Evolutionary conservation across 768 basidiomycete species (phyloP), one percentile per base, ranked within the genome.

Genomic region (Strobilomyces confusus): DNA sequence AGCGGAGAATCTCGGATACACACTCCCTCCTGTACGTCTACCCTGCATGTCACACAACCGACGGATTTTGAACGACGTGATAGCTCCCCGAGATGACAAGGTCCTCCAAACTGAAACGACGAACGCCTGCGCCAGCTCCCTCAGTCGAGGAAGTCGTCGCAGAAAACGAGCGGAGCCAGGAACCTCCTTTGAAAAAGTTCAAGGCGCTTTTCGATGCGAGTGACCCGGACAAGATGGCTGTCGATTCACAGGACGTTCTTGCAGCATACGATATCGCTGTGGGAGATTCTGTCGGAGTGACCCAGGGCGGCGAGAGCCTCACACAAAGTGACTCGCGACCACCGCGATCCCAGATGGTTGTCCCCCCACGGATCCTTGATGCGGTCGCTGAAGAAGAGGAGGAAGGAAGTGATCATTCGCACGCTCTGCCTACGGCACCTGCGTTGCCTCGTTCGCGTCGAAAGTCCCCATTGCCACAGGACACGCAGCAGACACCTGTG

Each of bases 181-280:
- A 83, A 56, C 87, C 83, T 0, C 79, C 83, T 3, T 65, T 80
- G 25, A 89, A 89, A 63, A 86, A 81, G 66, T 87, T 83, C 72
- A 84, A 81, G 59, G 80, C 82, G 0, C 72, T 89, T 12, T 89
- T 87, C 56, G 87, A 89, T 17, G 79, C 81, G 9, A 84, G 75
- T 40, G 75, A 83, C 61, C 84, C 82, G 26, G 75, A 75, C 56
- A 66, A 70, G 56, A 58, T 73, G 60, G 55, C 58, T 41, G 62
- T 69, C 22, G 67, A 72, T 46, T 49, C 58, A 11, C 46, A 58
- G 5, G 51, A 51, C 36, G 33, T 55, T 20, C 53, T 44, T 48
- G 65, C 49, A 2, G 56, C 51, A 15, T 57, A 54, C 42, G 54
- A 49, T 44, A 22, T 45, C 15, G 55, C 30, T 14, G 42, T 55